phyloP scores from a whole-genome alignment of 495 filamentous ascomycete species.

The Parathielavia hyrcaniae region DNA sequence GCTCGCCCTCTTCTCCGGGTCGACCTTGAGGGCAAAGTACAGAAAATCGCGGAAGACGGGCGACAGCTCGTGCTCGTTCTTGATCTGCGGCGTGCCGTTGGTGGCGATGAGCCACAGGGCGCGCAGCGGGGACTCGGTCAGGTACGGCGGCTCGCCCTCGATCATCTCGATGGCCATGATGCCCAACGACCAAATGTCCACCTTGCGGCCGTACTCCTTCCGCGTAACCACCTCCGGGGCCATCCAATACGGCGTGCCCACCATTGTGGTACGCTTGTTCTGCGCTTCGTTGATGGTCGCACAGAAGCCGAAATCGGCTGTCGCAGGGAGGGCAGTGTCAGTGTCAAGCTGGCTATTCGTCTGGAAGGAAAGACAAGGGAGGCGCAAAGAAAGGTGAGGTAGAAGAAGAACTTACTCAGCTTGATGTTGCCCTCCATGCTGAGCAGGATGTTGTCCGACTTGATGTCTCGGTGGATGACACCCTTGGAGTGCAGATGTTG shows the following conservation, averaged over 20 bases:
- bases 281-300: slow-evolving; percentile 97
- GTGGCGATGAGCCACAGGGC: slow-evolving; percentile 95
- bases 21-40: slow-evolving; percentile 84
- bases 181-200: slow-evolving; percentile 96
- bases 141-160: slow-evolving; percentile 93
- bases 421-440: slow-evolving; percentile 97
- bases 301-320: slow-evolving; percentile 98
- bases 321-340: slow-evolving; percentile 10
- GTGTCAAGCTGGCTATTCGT: neutral
- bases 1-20: slow-evolving; percentile 91
- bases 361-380: neutral
- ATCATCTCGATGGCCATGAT: slow-evolving; percentile 99
- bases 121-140: slow-evolving; percentile 89
- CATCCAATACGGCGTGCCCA: slow-evolving; percentile 99
- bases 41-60: slow-evolving; percentile 83
- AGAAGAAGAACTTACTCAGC: slow-evolving; percentile 62
- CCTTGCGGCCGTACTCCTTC: slow-evolving; percentile 97
- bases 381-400: neutral
- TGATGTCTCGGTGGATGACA: slow-evolving; percentile 97
- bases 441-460: slow-evolving; percentile 94
- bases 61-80: slow-evolving; percentile 79
- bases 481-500: slow-evolving; percentile 96
- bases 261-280: slow-evolving; percentile 97
- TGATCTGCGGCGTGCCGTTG: slow-evolving; percentile 91
- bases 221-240: slow-evolving; percentile 94